These are phyloP conservation scores for Boletus coccyginus DNA, from an alignment of 768 basidiomycete genomes.

Conservation along the genomic window DNA sequence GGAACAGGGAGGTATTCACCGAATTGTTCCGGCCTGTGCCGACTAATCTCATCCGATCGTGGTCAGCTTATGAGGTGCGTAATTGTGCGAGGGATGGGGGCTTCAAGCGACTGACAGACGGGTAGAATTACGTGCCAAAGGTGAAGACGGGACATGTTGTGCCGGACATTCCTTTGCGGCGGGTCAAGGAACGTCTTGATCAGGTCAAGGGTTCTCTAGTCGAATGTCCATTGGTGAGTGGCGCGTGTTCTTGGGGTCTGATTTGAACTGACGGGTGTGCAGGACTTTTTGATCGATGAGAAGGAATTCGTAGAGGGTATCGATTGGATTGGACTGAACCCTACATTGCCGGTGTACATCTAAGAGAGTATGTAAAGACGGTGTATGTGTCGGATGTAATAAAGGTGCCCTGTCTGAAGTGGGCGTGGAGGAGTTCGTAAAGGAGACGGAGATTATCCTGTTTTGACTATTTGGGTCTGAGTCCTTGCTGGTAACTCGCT, in stretches of 20 bases:
- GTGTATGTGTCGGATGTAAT: constrained; percentile 3
- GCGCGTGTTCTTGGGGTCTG: neutral
- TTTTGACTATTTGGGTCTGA: constrained; percentile 5
- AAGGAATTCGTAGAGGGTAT: constrained; percentile 65
- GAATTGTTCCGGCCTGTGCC: constrained; percentile 88
- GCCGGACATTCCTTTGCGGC: constrained; percentile 58
- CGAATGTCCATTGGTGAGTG: constrained; percentile 66
- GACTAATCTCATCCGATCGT: constrained; percentile 74
- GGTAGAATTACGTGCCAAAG: constrained; percentile 72
- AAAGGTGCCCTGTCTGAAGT: neutral
- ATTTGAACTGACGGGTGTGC: constrained; percentile 7
- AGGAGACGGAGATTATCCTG: constrained; percentile 20
- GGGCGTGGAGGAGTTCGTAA: neutral
- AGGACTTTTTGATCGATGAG: constrained; percentile 87
- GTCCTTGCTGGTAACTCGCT: constrained; percentile 1
- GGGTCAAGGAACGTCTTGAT: constrained; percentile 73
- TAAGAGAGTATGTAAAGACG: constrained; percentile 27
- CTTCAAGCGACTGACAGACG: constrained; percentile 6
- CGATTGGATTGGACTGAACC: constrained; percentile 74
- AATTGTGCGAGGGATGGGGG: constrained; percentile 19
- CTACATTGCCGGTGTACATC: constrained; percentile 77
- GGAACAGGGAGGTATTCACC: constrained; percentile 82
- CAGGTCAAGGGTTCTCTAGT: constrained; percentile 72
- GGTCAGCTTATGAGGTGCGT: constrained; percentile 73
- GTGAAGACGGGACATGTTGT: constrained; percentile 80